Percentiles rank a stretch among this genome's conserved stretches.
phyloP scores from a whole-genome alignment of 441 rosid genomes.

The Raphanus hybrid region DNA sequence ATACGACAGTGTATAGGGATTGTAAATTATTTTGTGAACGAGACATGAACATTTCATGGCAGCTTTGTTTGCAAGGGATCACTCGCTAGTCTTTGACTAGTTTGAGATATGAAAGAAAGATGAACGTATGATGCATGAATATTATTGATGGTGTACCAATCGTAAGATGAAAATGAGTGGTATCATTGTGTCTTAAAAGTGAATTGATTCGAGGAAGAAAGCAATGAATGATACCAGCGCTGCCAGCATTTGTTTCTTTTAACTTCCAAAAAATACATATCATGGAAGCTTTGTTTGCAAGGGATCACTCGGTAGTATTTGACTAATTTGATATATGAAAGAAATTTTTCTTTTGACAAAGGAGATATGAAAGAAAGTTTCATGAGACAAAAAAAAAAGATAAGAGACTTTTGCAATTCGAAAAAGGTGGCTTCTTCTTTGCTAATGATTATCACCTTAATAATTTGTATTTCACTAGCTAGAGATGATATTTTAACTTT shows the following conservation, averaged over 20 bases:
- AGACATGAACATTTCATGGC: not conserved
- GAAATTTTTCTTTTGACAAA: not conserved
- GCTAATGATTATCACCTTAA: not conserved
- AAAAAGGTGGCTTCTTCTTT: not conserved
- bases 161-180: not conserved
- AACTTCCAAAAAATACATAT: not conserved
- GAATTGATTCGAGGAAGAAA: not conserved
- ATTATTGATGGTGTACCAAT: not conserved
- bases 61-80: conserved; percentile 11
- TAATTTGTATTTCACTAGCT: conserved; percentile 1
- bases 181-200: conserved; percentile 1
- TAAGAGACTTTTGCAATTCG: not conserved
- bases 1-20: not conserved
- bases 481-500: not conserved
- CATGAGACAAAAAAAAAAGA: not conserved
- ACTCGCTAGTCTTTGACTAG: not conserved
- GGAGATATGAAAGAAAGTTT: not conserved
- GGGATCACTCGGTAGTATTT: conserved; percentile 3
- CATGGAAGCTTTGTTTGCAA: conserved; percentile 11
- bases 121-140: not conserved
- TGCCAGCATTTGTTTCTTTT: conserved; percentile 1
- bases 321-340: not conserved
- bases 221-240: not conserved
- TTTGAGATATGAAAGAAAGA: conserved; percentile 2
- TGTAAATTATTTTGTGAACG: not conserved